Base-by-base conservation (phyloP, 495 filamentous ascomycete genomes). In the Lasiosphaeria miniovina region DNA sequence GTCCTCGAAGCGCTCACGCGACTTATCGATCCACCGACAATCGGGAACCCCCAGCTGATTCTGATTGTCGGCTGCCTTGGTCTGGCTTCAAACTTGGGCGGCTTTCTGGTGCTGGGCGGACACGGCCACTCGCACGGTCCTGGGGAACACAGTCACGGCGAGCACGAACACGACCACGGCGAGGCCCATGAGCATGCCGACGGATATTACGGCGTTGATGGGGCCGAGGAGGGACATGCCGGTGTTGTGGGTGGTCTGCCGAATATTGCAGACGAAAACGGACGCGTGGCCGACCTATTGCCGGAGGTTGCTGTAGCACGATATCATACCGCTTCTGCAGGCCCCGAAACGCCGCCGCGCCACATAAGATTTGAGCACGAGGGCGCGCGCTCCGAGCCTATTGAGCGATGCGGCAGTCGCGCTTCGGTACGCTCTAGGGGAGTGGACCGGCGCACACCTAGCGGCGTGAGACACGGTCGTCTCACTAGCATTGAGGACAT, bases 1-100 rank as follows among this genome's bases (percentile, higher is more conserved):
- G 91, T 98, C 69, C 82, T 98, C 55, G 94, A 98, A 71, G 94
- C 94, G 10, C 81, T 96, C 40, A 89, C 92, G 60, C 84, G 94
- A 62, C 86, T 98, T 68, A 79, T 97, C 63, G 90, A 97, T 64
- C 91, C 91, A 6, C 92, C 91, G 65, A 83, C 86, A 66, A 91
- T 98, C 64, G 79, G 80, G 51, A 89, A 93, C 59, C 90, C 94
- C 0, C 82, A 86, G 64, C 78, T 98, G 14, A 91, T 97, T 46
- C 84, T 94, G 57, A 87, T 89, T 63, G 93, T 97, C 15, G 94
- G 94, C 6, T 93, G 82, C 59, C 79, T 88, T 55, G 94, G 94
- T 14, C 80, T 98, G n/a, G 75, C 84, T 4, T 96, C 90, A 11
- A 98, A 98, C 62, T 84, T 98, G 14, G 73, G 90, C n/a, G 94